Evolutionary conservation across 192 early-diverging fungal species (phyloP), one percentile per base, ranked within the genome.

Genomic region (Allomyces macrogynus): DNA sequence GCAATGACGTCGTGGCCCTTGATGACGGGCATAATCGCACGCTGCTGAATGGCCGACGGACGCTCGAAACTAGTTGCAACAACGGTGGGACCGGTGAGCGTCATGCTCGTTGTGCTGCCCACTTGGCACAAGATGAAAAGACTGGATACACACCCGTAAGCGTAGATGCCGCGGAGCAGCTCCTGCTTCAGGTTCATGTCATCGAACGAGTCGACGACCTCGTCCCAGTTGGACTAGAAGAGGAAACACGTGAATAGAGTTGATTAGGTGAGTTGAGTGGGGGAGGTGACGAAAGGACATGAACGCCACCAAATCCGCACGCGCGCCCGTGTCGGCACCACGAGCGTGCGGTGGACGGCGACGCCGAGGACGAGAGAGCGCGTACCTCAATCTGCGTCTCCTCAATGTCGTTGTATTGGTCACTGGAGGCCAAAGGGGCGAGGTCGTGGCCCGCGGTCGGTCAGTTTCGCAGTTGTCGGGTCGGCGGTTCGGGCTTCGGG

Each of bases 1-100:
- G 96, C 96, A 81, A 99, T 99, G 65, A 99, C 95, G 80, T 99
- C 96, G 76, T 84, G 88, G 61, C 83, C 86, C 81, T 90, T 92
- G 67, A 97, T 79, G 63, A 99, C 88, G 64, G 95, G 95, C 72
- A 91, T 78, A 68, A 97, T 97, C 64, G 93, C 94, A 74, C 94
- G 86, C 77, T 89, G 87, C 81, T 97, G 94, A 78, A 97, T 95
- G 63, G 90, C 81, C 60, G 94, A 97, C 57, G 94, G 94, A 71
- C 87, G 86, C 75, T 97, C 94, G 71, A 95, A 94, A 88, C 93
- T 90, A 66, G 42, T 42, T 40, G 16, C 10, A 64, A 24, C 23
- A 44, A 68, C 26, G n/a, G 16, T 25, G 62, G 61, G 9, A 44
- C 24, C 22, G 32, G 40, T 62, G 9, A 54, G 20, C 16, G 27